A percentile compares a stretch with the other conserved stretches of the same genome.
Conservation (phyloP, 2,329 filamentous ascomycete genomes). For the Fusarium sp. region DNA sequence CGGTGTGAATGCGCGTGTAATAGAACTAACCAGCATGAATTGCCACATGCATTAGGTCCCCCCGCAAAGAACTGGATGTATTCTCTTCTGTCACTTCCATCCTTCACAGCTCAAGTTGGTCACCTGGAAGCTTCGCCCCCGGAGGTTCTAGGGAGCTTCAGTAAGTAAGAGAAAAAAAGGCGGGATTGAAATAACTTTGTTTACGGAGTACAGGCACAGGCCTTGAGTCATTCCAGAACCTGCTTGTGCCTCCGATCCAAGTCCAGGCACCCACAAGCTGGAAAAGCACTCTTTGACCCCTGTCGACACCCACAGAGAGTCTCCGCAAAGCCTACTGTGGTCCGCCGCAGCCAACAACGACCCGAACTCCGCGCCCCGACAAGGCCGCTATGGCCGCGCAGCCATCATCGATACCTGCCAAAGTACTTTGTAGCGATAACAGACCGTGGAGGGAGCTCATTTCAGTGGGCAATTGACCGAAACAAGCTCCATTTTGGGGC, state of each 20-base stretch:
- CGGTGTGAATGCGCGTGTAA: slow-evolving; percentile 33
- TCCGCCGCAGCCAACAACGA: slow-evolving; percentile 26
- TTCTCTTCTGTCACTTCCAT: background rate
- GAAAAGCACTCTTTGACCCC: slow-evolving; percentile 23
- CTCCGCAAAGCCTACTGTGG: slow-evolving; percentile 30
- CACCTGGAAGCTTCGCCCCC: slow-evolving; percentile 11
- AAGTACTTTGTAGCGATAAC: slow-evolving; percentile 24
- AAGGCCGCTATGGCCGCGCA: slow-evolving; percentile 29
- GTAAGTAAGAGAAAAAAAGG: slow-evolving; percentile 33
- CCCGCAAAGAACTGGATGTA: slow-evolving; percentile 4
- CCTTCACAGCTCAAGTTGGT: slow-evolving; percentile 9
- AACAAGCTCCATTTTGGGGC: slow-evolving; percentile 15
- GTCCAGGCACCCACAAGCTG: slow-evolving; percentile 30
- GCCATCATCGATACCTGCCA: slow-evolving; percentile 25
- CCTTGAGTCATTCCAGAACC: slow-evolving; percentile 45
- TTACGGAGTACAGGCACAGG: slow-evolving; percentile 23
- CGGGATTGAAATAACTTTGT: slow-evolving; percentile 14
- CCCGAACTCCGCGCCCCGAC: slow-evolving; percentile 38
- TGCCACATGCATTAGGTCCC: slow-evolving; percentile 28
- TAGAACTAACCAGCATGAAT: slow-evolving; percentile 29
- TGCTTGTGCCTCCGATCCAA: slow-evolving; percentile 22
- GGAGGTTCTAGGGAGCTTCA: slow-evolving; percentile 29
- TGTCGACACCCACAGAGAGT: slow-evolving; percentile 36
- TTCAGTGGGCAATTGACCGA: slow-evolving; percentile 6
- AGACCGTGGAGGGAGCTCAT: slow-evolving; percentile 17